These are phyloP conservation scores for Rutidosis leptorrhynchoides DNA, from an alignment of 129 eudicot genomes.

Conservation along the genomic window DNA sequence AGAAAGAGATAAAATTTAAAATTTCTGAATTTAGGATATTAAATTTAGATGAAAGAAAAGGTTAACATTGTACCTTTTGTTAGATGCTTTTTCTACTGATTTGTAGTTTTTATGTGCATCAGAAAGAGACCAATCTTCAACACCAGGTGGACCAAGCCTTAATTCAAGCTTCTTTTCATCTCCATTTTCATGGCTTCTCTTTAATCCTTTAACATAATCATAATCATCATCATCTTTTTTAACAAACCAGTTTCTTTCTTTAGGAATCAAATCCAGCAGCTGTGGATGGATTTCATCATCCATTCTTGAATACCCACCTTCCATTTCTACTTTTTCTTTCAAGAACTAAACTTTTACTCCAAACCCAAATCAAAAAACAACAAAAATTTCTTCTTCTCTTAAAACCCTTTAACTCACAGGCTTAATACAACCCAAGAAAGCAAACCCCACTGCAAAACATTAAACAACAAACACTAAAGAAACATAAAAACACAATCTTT, in stretches of 20 bases:
- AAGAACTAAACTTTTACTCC: not conserved
- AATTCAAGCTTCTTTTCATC: slow-evolving; percentile 79
- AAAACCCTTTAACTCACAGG: slow-evolving; percentile 8
- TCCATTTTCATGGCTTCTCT: slow-evolving; percentile 34
- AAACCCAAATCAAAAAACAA: slow-evolving; percentile 28
- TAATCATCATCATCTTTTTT: slow-evolving; percentile 23
- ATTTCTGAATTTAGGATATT: slow-evolving; percentile 4
- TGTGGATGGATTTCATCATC: slow-evolving; percentile 47
- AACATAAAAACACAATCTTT: slow-evolving; percentile 7
- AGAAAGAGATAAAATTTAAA: slow-evolving; percentile 4
- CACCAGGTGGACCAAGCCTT: slow-evolving; percentile 87
- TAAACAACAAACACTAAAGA: slow-evolving; percentile 6
- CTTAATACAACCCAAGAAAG: slow-evolving; percentile 10
- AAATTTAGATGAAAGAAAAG: too few relatives aligned
- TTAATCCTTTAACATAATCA: slow-evolving; percentile 9
- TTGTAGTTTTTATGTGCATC: slow-evolving; percentile 48
- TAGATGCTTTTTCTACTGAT: slow-evolving; percentile 67
- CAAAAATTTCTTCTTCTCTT: not conserved
- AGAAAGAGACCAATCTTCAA: slow-evolving; percentile 51
- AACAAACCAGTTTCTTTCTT: slow-evolving; percentile 47
- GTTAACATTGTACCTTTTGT: slow-evolving; percentile 87
- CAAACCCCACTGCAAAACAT: slow-evolving; percentile 17
- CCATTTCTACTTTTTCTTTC: slow-evolving; percentile 32
- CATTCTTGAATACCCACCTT: slow-evolving; percentile 39
- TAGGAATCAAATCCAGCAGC: slow-evolving; percentile 62